Percentiles rank a stretch among this genome's conserved stretches.
phyloP scores from a whole-genome alignment of 352 stramenopile species.

The Phytophthora nicotianae region DNA sequence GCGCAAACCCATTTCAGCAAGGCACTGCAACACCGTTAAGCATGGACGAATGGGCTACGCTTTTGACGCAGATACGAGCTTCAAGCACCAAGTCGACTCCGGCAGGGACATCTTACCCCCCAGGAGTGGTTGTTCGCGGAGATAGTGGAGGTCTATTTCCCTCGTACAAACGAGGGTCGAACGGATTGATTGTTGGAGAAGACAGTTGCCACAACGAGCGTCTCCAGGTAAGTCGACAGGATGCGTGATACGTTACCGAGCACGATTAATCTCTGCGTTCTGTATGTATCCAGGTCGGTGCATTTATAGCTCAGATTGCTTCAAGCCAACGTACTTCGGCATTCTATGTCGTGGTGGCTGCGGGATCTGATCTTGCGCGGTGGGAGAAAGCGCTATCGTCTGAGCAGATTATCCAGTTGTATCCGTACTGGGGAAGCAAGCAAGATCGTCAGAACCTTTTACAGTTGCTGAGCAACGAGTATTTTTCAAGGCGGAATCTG shows the following conservation, averaged over 20 bases:
- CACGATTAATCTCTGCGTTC: constrained; percentile 3
- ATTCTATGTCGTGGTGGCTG: constrained; percentile 56
- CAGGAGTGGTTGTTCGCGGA: constrained; percentile 7
- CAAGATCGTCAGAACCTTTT: constrained; percentile 47
- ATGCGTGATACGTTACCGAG: not conserved
- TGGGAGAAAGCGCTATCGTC: constrained; percentile 49
- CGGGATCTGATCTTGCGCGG: constrained; percentile 35
- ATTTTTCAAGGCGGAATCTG: constrained; percentile 32
- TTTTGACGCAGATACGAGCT: constrained; percentile 34
- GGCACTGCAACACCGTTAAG: not conserved
- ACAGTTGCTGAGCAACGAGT: constrained; percentile 43
- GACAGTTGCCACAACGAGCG: constrained; percentile 28
- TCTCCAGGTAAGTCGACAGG: constrained; percentile 25
- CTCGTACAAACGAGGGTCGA: constrained; percentile 38
- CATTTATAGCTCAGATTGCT: constrained; percentile 37
- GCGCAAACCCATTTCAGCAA: constrained; percentile 38
- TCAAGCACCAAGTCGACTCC: constrained; percentile 24
- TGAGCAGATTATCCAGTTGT: constrained; percentile 34
- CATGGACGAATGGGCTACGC: constrained; percentile 23
- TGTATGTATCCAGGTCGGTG: constrained; percentile 29
- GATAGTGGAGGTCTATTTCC: constrained; percentile 19
- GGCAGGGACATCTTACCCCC: not conserved
- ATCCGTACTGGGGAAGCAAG: constrained; percentile 62
- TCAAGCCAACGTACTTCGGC: constrained; percentile 34
- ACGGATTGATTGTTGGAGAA: constrained; percentile 34